Evolutionary conservation across 202 grass and related monocot species (phyloP), one percentile per base, ranked within the genome.

Genomic region (Bolboschoenoplectus hybrid): DNA sequence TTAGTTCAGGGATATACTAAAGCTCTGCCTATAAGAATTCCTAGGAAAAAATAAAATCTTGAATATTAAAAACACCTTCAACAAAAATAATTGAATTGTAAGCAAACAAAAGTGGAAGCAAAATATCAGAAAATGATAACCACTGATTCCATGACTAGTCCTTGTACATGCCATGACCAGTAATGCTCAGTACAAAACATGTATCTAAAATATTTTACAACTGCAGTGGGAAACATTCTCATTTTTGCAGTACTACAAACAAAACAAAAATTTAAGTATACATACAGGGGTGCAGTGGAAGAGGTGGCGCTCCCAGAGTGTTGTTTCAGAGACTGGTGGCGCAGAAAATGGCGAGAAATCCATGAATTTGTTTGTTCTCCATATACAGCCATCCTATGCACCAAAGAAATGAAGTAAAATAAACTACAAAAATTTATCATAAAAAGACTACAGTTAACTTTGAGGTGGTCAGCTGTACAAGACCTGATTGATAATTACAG

Each of bases 301-400:
- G 53, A 98, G 97, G 69, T 91, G 89, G 4, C 97, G 90, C 70
- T 98, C 97, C 97, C 97, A 98, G 46, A 98, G 91, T 53, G 93
- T 92, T 0, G 89, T 91, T 63, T 98, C 90, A 19, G 87, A 94
- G 12, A 87, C 87, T 47, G 94, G 91, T 0, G 92, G 87, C 40
- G 91, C 87, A 13, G 91, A 47, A 68, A 90, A 94, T 6, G 82
- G 88, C 14, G 93, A 89, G 67, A 91, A 87, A 63, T 98, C 97
- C 1, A 87, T 83, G 50, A 89, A 96, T 80, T 98, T 98, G 51
- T 98, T 98, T 47, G 97, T 96, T 91, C 93, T 90, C 93, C 97
- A 98, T 75, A 88, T 91, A 12, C 87, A 84, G 2, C 93, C 97
- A 87, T 94, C 92, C 97, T 98, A 83, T 39, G 90, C 9, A 89